Evolutionary conservation across 169 alveolate genomes (phyloP).

Genomic region (Babesia sp.): DNA sequence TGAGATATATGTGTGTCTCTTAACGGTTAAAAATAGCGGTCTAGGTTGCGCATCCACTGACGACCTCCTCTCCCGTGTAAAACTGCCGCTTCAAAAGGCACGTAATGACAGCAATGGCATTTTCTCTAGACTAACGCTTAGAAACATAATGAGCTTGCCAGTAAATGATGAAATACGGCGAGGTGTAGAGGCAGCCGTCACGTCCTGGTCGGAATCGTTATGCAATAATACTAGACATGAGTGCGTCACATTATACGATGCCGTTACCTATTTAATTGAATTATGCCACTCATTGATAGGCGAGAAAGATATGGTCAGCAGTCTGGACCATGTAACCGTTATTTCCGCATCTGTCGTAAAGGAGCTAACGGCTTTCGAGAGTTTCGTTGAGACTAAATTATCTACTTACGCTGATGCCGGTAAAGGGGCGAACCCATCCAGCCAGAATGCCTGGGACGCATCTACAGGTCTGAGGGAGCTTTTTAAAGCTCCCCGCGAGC

Average conservation of each 20-base stretch:
- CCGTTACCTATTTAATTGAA: not conserved
- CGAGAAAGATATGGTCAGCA: not conserved
- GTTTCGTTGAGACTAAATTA: not conserved
- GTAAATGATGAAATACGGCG: not conserved
- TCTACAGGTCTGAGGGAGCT: conserved; percentile 21
- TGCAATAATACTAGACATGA: not conserved
- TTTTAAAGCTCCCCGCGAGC: conserved; percentile 44
- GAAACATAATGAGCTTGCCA: not conserved
- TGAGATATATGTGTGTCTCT: not conserved
- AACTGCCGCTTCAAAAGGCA: not conserved
- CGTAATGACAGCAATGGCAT: not conserved
- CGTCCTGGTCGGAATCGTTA: not conserved
- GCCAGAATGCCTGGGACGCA: conserved; percentile 36
- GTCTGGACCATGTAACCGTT: not conserved
- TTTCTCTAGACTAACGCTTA: not conserved
- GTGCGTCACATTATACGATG: too few relatives aligned
- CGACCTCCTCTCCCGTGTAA: not conserved
- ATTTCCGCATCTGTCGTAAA: not conserved
- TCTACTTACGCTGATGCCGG: not conserved
- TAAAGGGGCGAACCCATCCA: not conserved
- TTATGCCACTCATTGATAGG: not conserved
- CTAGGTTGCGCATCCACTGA: not conserved
- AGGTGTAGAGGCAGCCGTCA: not conserved
- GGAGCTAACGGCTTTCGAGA: not conserved
- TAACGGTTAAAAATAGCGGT: not conserved